A percentile compares a stretch with the other conserved stretches of the same genome.
These are phyloP conservation scores for Pichia sp. DNA, from an alignment of 1,139 yeast species.

Conservation along the genomic window DNA sequence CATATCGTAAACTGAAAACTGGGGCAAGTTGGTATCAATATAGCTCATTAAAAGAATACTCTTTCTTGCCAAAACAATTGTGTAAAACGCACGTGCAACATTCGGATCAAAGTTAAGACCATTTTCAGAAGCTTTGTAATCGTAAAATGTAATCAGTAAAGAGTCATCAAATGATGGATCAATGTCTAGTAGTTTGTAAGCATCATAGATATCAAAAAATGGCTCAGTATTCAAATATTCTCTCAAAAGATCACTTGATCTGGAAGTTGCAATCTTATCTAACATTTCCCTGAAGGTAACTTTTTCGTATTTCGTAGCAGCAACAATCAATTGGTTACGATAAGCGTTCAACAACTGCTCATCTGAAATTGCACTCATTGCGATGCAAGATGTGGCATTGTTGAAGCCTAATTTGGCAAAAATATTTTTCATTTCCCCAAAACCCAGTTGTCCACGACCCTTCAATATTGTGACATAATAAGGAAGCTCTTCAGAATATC, in stretches of 20 bases:
- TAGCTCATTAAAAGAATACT: conserved; percentile 44
- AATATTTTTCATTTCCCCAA: conserved; percentile 53
- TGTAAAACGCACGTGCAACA: conserved; percentile 47
- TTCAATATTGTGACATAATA: conserved; percentile 50
- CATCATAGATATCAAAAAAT: conserved; percentile 45
- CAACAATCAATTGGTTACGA: conserved; percentile 23
- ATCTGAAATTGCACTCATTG: conserved; percentile 26
- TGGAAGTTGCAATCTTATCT: conserved; percentile 41
- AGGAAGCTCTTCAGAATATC: conserved; percentile 45
- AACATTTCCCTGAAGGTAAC: conserved; percentile 36
- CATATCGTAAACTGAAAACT: conserved; percentile 23
- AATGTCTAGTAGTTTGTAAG: conserved; percentile 58
- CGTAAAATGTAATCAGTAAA: conserved; percentile 65
- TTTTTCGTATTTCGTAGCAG: conserved; percentile 24
- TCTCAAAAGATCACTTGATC: conserved; percentile 42
- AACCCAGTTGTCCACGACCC: conserved; percentile 59
- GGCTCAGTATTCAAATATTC: conserved; percentile 53
- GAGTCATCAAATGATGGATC: conserved; percentile 72
- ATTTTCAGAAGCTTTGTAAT: conserved; percentile 52
- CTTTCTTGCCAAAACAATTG: conserved; percentile 54
- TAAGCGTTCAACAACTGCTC: conserved; percentile 27
- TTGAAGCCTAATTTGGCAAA: conserved; percentile 52
- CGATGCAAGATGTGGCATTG: conserved; percentile 15
- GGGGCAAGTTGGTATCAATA: conserved; percentile 43
- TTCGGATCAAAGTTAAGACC: conserved; percentile 26